Base-by-base conservation (phyloP, 2,329 filamentous ascomycete species). In the Fusarium buxicola region DNA sequence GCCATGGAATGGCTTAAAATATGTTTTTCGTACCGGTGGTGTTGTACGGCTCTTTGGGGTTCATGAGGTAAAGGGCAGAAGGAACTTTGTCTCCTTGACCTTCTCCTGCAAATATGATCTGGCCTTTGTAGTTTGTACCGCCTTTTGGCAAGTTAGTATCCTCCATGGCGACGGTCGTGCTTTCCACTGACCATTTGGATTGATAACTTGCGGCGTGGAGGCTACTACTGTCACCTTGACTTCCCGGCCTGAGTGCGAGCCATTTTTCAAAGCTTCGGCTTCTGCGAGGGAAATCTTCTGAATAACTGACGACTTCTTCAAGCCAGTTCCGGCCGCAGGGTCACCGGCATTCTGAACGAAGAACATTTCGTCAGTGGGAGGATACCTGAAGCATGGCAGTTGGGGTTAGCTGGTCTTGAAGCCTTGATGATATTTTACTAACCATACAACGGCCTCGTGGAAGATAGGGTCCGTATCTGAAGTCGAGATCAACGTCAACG, bases 371-470 rank as follows among this genome's bases (percentile, higher is more conserved):
- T 85, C 79, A 0, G 80, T 84, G 1, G 76, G 77, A 15, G 69
- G 73, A 21, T 77, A 80, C 66, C 70, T 72, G 7, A 0, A 2
- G 27, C 1, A 4, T 7, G 6, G 12, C 12, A 1, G 1, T 2
- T n/a, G 3, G 58, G 3, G 45, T 39, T 24, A 4, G 8, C 16
- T 12, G 2, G 1, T 3, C 3, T 11, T 2, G 5, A 7, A 7
- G 12, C 4, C 0, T 15, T 2, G 3, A 6, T 1, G 8, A 1
- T 1, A 5, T 2, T 15, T 0, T 3, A 58, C 66, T 11, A 34
- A 69, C 81, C 82, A 86, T 0, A 84, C 77, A 9, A 84, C 81
- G 7, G 84, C 84, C 63, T 87, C 84, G 51, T 86, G 84, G 39
- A 84, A 86, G 6, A 84, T 65, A 0, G 81, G 82, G 41, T 84